These are phyloP conservation scores for Apium graveolens DNA, from an alignment of 129 eudicot genomes.

Conservation along the genomic window DNA sequence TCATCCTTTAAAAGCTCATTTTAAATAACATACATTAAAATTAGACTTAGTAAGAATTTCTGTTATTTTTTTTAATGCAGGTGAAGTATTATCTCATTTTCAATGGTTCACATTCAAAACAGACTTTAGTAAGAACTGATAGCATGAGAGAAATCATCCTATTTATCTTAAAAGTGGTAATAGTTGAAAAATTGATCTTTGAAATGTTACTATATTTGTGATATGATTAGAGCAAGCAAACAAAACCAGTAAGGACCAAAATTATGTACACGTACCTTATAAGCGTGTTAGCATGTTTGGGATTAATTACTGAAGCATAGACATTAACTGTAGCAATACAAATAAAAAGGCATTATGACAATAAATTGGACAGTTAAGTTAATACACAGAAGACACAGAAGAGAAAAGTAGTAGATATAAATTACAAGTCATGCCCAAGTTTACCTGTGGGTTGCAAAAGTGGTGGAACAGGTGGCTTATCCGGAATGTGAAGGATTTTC, in stretches of 20 bases:
- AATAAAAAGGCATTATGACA: conserved; percentile 1
- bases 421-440: neutral
- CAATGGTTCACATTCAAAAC: neutral
- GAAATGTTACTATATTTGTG: neutral
- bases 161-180: neutral
- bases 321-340: conserved; percentile 46
- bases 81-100: neutral
- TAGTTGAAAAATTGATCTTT: neutral
- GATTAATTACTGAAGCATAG: conserved; percentile 59
- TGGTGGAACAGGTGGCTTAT: conserved; percentile 55
- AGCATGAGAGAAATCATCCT: neutral
- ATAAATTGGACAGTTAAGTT: neutral
- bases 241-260: neutral
- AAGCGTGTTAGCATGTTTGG: conserved; percentile 61
- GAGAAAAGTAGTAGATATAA: neutral
- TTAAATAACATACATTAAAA: no score
- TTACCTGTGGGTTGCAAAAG: conserved; percentile 72
- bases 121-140: neutral
- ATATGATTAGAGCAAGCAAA: neutral
- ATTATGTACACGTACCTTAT: conserved; percentile 45
- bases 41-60: no score
- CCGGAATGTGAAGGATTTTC: conserved; percentile 76
- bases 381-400: neutral
- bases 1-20: no score
- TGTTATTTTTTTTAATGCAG: neutral